A percentile compares a stretch with the other conserved stretches of the same genome.
Conservation (phyloP, 352 stramenopile species). For the Phytophthora rubi region DNA sequence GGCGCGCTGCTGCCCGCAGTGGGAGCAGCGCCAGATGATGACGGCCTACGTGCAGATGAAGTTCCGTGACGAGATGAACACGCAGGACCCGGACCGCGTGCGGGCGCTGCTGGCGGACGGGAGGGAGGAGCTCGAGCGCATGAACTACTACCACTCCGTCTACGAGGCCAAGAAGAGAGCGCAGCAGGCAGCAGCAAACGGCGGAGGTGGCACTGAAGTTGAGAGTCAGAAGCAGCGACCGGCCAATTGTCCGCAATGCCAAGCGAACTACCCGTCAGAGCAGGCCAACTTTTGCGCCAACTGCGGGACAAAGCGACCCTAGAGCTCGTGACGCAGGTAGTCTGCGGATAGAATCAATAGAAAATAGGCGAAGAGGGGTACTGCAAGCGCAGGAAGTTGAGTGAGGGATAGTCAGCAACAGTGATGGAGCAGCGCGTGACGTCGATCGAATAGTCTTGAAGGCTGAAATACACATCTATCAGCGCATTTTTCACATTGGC, state of each 20-base stretch:
- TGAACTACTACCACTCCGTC: conserved; percentile 89
- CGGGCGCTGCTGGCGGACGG: conserved; percentile 62
- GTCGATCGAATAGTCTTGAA: background rate
- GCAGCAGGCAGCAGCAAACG: conserved; percentile 6
- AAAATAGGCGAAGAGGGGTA: background rate
- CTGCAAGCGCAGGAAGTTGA: background rate
- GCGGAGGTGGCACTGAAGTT: background rate
- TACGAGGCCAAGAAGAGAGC: conserved; percentile 70
- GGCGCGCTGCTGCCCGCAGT: conserved; percentile 73
- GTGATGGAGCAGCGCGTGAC: background rate
- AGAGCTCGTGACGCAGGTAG: conserved; percentile 25
- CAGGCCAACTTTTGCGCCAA: conserved; percentile 79
- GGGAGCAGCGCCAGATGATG: conserved; percentile 88
- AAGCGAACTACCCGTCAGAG: conserved; percentile 48
- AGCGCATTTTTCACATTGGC: no score
- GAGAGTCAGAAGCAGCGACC: conserved; percentile 11
- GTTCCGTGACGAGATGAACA: conserved; percentile 64
- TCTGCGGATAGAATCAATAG: conserved; percentile 3
- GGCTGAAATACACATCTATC: background rate
- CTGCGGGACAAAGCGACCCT: conserved; percentile 63
- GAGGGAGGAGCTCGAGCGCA: conserved; percentile 79
- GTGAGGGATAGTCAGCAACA: background rate
- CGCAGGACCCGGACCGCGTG: conserved; percentile 64
- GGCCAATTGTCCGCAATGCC: conserved; percentile 47
- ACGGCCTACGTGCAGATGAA: conserved; percentile 81